Evolutionary conservation across 345 rosid genomes (phyloP), one percentile per base, ranked within the genome.

Genomic region (Crucihimalaya himalaica): DNA sequence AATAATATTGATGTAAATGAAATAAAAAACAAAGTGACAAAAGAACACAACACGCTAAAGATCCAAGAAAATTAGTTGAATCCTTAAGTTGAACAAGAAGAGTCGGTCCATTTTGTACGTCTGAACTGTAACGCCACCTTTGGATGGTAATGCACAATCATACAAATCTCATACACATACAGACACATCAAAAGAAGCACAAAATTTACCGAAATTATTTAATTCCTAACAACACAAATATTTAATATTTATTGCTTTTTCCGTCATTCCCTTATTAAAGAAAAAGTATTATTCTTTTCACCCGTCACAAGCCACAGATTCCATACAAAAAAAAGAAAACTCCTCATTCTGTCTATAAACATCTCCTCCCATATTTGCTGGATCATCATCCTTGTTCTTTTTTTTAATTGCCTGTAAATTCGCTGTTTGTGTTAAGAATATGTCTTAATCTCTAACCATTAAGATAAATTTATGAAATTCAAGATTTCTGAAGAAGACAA

Each of bases 291-390:
- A 77, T 77, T 77, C 80, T 54, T 64, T 57, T 58, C 72, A 65
- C 14, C 68, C 14, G 0, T 64, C 53, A 40, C 80, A 77, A 77
- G 80, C 32, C 50, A 77, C 55, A 71, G 52, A 74, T 74, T 67
- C 73, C 55, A 35, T 46, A 40, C 4, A 2, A 47, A 70, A 47
- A 70, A 64, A 37, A 50, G 68, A 74, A 67, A 74, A 74, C 28
- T 71, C 55, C 62, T 32, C 43, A 57, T 39, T 34, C 42, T 62
- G 67, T 63, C 45, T 56, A 70, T 68, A 25, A 32, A 61, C n/a
- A n/a, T 69, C 71, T 63, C 37, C 71, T 25, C 45, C 67, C 61
- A 48, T 65, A 40, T 64, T 52, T 65, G 63, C 21, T 64, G 56
- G 76, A 69, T 76, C 70, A 62, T 69, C 70, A 68, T 75, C n/a